Evolutionary conservation across 2,329 filamentous ascomycete genomes (phyloP).

Genomic region (Ophiostoma angusticollis): DNA sequence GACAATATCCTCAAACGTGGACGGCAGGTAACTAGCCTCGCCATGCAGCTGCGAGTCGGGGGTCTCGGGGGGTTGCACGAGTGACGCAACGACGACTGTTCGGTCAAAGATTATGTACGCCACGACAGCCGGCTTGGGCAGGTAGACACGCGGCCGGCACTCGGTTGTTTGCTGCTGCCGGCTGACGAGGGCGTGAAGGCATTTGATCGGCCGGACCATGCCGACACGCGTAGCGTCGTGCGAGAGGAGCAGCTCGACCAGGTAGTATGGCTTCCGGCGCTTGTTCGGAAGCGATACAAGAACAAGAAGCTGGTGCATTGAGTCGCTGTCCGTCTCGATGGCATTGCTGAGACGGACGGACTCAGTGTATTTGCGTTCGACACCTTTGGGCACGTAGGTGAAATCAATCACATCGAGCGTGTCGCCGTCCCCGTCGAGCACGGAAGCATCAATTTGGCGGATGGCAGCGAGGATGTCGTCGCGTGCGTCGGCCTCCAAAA

Average conservation of each 20-base stretch:
- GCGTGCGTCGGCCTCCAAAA: constrained; percentile 58
- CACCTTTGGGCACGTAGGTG: constrained; percentile 47
- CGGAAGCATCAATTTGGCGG: constrained; percentile 37
- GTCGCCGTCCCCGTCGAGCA: constrained; percentile 37
- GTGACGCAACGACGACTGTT: constrained; percentile 64
- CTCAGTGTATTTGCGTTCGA: constrained; percentile 36
- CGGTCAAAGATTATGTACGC: constrained; percentile 72
- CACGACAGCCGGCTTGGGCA: constrained; percentile 67
- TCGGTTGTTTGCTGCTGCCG: constrained; percentile 25
- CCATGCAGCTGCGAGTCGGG: constrained; percentile 64
- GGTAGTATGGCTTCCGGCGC: constrained; percentile 49
- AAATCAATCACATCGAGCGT: constrained; percentile 71
- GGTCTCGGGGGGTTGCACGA: constrained; percentile 52
- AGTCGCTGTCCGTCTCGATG: constrained; percentile 35
- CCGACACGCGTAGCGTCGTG: constrained; percentile 40
- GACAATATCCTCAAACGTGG: constrained; percentile 75
- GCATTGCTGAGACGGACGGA: constrained; percentile 39
- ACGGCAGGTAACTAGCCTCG: constrained; percentile 46
- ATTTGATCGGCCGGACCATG: constrained; percentile 54
- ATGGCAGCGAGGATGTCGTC: constrained; percentile 51
- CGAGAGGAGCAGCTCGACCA: constrained; percentile 59
- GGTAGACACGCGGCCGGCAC: constrained; percentile 51
- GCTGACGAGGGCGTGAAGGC: constrained; percentile 39
- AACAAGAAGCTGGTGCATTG: constrained; percentile 45
- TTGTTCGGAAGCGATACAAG: constrained; percentile 45